Evolutionary conservation across 2,329 filamentous ascomycete genomes (phyloP), one percentile per base, ranked within the genome.

Genomic region (Westerdykella sp.): DNA sequence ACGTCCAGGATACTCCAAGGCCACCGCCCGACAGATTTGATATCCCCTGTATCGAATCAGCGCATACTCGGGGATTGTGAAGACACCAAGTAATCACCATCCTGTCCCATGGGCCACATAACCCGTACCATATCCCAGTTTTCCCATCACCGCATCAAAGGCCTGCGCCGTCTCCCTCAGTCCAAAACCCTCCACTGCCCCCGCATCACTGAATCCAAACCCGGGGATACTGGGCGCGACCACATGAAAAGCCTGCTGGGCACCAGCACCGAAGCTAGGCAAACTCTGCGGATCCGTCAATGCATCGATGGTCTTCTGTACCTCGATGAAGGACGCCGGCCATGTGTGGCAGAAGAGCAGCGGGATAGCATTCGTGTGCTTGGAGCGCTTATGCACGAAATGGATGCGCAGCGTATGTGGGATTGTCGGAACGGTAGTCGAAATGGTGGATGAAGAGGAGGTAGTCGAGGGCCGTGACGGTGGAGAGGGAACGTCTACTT

Each of bases 161-260:
- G 82, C 63, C 2, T 72, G 69, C 1, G 79, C 80, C 1, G 79
- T 78, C 11, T 73, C 68, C 5, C 69, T 58, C 43, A 80, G 62
- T n/a, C 74, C 71, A 55, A 74, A 69, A 6, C 65, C 65, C 38
- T 74, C 73, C 42, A 70, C 70, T 1, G 71, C 68, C 32, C 82
- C 70, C 2, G 80, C 70, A 59, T 85, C 81, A 59, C 81, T 84
- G 56, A 85, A 86, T 13, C 80, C 82, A 37, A 83, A 69, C 0
- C 81, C 82, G 0, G 83, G 81, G 15, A 85, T 72, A 35, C 78
- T 80, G 1, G 83, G 82, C 15, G 79, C 77, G 15, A 86, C 74
- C n/a, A 85, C 58, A 54, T 85, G 79, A 54, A 85, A 86, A 1
- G 79, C 72, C 46, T 58, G 53, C 7, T 50, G 51, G 12, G 46